Conservation (phyloP, 192 early-diverging fungal genomes). For the Rhizophagus prolifer region DNA sequence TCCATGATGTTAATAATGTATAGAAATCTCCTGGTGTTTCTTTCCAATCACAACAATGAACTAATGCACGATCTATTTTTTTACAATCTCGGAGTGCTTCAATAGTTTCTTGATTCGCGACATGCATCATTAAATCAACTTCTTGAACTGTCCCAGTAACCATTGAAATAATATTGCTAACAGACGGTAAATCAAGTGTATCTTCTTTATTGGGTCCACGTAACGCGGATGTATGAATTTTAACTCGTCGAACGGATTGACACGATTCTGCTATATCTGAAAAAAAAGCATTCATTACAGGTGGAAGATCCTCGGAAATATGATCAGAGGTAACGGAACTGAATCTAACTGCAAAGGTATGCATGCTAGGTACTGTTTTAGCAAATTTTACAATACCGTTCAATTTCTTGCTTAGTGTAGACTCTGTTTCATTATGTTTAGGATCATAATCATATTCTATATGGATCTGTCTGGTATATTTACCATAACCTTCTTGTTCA, state of each 20-base stretch:
- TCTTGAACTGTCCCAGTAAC: constrained; percentile 3
- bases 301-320: constrained; percentile 10
- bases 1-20: constrained; percentile 21
- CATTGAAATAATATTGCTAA: constrained; percentile 15
- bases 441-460: constrained; percentile 19
- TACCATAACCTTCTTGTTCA: constrained; percentile 5
- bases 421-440: constrained; percentile 10
- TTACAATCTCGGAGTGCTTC: constrained; percentile 8
- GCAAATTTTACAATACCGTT: constrained; percentile 9
- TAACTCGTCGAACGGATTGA: constrained; percentile 1
- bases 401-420: background rate
- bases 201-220: constrained; percentile 15
- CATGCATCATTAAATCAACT: constrained; percentile 21
- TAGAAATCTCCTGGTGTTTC: background rate
- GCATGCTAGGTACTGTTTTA: background rate
- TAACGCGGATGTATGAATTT: constrained; percentile 12
- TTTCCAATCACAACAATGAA: constrained; percentile 9
- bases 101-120: constrained; percentile 18
- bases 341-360: background rate
- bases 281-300: constrained; percentile 11
- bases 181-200: constrained; percentile 8
- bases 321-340: constrained; percentile 2
- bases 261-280: background rate
- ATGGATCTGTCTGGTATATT: background rate
- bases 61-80: constrained; percentile 9